Conservation (phyloP, 148 eudicot genomes). For the Cornus suecica region DNA sequence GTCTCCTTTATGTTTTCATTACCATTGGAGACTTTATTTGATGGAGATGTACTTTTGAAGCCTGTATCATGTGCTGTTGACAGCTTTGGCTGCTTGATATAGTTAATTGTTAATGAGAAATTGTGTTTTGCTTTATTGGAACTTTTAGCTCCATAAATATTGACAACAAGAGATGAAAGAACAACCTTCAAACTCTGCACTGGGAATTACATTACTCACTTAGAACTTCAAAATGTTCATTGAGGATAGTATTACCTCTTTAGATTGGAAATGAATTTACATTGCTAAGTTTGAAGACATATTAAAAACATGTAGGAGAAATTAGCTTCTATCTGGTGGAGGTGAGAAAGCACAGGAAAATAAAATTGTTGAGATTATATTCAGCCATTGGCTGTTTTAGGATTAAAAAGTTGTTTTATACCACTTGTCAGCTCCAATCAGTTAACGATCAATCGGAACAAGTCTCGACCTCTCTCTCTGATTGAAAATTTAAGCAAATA, state of each 20-base stretch:
- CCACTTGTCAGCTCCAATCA: neutral
- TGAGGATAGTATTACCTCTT: neutral
- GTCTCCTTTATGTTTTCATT: neutral
- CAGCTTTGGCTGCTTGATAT: neutral
- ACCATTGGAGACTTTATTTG: neutral
- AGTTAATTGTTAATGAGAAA: neutral
- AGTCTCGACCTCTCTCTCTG: neutral
- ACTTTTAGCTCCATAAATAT: neutral
- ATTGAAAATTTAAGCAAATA: too few species aligned
- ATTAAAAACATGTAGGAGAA: neutral
- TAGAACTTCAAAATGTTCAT: neutral
- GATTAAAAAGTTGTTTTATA: neutral
- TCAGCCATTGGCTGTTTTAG: neutral
- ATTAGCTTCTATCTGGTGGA: neutral
- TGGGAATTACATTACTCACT: neutral
- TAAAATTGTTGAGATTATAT: neutral
- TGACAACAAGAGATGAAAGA: neutral
- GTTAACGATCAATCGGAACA: neutral
- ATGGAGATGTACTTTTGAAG: neutral
- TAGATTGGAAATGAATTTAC: too few species aligned
- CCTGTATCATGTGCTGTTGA: neutral
- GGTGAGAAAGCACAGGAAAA: neutral
- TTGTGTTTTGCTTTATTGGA: neutral
- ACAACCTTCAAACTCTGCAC: too few species aligned
- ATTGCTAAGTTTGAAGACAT: too few species aligned